phyloP scores from a whole-genome alignment of 352 stramenopile genomes.

The Hyaloperonospora arabidopsidis region DNA sequence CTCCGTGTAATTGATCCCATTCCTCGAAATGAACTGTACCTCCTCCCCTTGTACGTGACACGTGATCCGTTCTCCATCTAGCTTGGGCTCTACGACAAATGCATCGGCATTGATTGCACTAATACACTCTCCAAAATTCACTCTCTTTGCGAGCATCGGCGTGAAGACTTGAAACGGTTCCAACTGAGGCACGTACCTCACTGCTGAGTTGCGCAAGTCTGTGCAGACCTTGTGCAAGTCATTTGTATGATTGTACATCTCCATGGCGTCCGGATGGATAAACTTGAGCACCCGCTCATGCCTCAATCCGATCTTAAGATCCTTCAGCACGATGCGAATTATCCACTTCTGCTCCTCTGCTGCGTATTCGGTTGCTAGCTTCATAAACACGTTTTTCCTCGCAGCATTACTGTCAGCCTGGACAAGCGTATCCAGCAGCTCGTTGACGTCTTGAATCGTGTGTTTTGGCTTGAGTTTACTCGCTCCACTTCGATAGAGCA shows the following conservation, averaged over 20 bases:
- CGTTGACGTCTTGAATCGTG: slow-evolving; percentile 56
- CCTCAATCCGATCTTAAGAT: slow-evolving; percentile 76
- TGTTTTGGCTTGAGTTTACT: slow-evolving; percentile 35
- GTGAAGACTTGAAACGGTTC: slow-evolving; percentile 81
- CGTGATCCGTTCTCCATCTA: slow-evolving; percentile 78
- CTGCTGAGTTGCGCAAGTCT: slow-evolving; percentile 64
- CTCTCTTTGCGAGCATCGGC: slow-evolving; percentile 79
- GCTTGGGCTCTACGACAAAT: slow-evolving; percentile 81
- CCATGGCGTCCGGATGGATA: slow-evolving; percentile 70
- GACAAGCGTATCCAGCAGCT: slow-evolving; percentile 50
- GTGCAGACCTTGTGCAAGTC: slow-evolving; percentile 70
- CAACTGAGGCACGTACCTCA: slow-evolving; percentile 75
- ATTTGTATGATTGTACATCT: slow-evolving; percentile 87
- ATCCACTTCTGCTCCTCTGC: slow-evolving; percentile 81
- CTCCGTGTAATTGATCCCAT: slow-evolving; percentile 78
- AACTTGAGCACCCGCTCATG: slow-evolving; percentile 76
- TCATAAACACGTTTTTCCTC: slow-evolving; percentile 62
- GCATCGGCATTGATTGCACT: slow-evolving; percentile 52
- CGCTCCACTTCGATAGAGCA: slow-evolving; percentile 53
- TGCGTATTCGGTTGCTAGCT: slow-evolving; percentile 62
- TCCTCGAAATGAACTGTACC: slow-evolving; percentile 80
- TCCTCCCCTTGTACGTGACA: slow-evolving; percentile 56
- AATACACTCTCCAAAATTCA: slow-evolving; percentile 79
- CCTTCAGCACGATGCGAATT: slow-evolving; percentile 76
- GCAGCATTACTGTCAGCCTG: slow-evolving; percentile 32